Base-by-base conservation (phyloP, 768 basidiomycete species). In the Lentinula edodes region DNA sequence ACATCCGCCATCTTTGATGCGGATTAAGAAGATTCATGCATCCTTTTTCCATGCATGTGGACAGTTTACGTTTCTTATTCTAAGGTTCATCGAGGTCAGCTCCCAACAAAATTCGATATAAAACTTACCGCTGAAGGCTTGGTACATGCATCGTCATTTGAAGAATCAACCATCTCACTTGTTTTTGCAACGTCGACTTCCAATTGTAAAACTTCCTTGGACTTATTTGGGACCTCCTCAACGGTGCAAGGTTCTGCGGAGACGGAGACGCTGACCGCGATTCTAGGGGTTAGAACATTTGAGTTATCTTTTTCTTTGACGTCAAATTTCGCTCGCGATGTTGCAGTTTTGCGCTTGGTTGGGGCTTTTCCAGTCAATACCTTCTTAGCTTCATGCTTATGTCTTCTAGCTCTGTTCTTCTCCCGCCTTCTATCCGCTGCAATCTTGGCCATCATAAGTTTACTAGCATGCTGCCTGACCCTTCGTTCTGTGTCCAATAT, bases 21-120 rank as follows among this genome's bases (percentile, higher is more conserved):
- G 54, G 54, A 8, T 36, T 56, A 41, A 56, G 13, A 39, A 56
- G 54, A n/a, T 56, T 56, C 54, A 56, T 56, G 36, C 54, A 56
- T 6, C 36, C 54, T 15, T 16, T 12, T 20, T 18, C 18, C n/a
- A 9, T 6, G n/a, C 54, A 56, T 8, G 35, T 38, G 35, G 38
- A 56, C 10, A 10, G 6, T 15, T 28, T 38, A 2, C 13, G 3
- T 38, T 56, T 56, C 41, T n/a, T 15, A 16, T 56, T n/a, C 28
- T 2, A 28, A 7, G 51, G 5, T 28, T 28, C 28, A 28, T 28
- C 28, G 28, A 28, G 3, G 28, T 28, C 28, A 28, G 28, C 28
- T 2, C 28, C 2, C 28, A 28, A 28, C 2, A 28, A 28, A 28
- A 28, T 0, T 2, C 28, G 28, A 28, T 3, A 28, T 3, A 28